Evolutionary conservation across 2,329 filamentous ascomycete genomes (phyloP).

Genomic region (Microsporum audouinii): DNA sequence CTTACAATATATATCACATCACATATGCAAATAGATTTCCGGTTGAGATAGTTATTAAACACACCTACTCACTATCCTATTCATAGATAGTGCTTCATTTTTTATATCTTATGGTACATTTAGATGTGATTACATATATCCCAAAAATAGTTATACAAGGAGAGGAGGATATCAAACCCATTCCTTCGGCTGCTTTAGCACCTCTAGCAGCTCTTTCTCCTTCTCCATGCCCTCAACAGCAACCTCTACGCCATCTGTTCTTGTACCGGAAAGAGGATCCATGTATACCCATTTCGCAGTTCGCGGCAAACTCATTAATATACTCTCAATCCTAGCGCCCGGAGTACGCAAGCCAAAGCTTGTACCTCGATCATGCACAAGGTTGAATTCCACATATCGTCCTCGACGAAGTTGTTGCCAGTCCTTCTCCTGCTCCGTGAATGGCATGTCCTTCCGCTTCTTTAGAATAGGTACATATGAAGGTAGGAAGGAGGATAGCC

Average conservation of each 20-base stretch:
- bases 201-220: conserved; percentile 71
- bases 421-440: conserved; percentile 71
- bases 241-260: conserved; percentile 48
- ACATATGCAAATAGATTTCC: neutral
- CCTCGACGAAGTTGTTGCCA: conserved; percentile 94
- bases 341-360: conserved; percentile 90
- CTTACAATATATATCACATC: neutral
- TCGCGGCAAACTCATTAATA: conserved; percentile 88
- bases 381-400: conserved; percentile 97
- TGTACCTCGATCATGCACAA: conserved; percentile 92
- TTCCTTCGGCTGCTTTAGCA: conserved; percentile 50
- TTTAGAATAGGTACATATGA: conserved; percentile 83
- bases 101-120: neutral
- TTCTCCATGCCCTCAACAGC: conserved; percentile 24
- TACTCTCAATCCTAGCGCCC: conserved; percentile 84
- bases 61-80: neutral
- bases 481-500: conserved; percentile 75
- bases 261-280: conserved; percentile 48
- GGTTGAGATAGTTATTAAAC: neutral
- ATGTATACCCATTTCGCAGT: conserved; percentile 95
- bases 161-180: conserved; percentile 39
- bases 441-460: conserved; percentile 83
- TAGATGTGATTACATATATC: neutral
- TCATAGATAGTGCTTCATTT: neutral
- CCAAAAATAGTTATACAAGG: neutral